Percentiles rank a stretch among this genome's conserved stretches.
These are phyloP conservation scores for Bremia lactucae DNA, from an alignment of 352 stramenopile genomes.

Conservation along the genomic window DNA sequence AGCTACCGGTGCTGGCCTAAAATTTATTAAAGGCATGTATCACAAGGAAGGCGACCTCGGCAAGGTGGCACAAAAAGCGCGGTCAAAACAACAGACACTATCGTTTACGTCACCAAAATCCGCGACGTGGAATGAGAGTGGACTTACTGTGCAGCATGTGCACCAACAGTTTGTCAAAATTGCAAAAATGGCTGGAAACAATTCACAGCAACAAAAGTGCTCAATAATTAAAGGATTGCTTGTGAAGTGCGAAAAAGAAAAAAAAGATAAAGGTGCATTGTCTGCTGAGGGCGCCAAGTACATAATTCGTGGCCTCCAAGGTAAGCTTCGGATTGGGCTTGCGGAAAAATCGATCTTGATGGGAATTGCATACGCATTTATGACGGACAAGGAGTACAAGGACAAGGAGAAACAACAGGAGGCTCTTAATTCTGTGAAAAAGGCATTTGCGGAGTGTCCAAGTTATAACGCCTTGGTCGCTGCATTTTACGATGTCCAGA, in stretches of 20 bases:
- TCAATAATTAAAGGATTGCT: constrained; percentile 96
- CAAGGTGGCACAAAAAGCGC: constrained; percentile 89
- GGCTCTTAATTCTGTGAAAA: constrained; percentile 92
- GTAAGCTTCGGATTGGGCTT: constrained; percentile 97
- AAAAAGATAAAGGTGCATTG: constrained; percentile 60
- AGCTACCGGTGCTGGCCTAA: constrained; percentile 84
- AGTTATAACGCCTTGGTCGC: constrained; percentile 92
- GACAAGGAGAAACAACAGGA: constrained; percentile 84
- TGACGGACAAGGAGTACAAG: constrained; percentile 72
- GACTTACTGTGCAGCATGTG: constrained; percentile 81
- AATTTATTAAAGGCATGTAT: constrained; percentile 94
- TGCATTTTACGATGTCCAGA: constrained; percentile 70
- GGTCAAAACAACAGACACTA: constrained; percentile 91
- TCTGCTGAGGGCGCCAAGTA: constrained; percentile 90
- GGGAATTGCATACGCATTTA: constrained; percentile 93
- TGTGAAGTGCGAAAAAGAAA: constrained; percentile 84
- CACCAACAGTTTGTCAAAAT: constrained; percentile 90
- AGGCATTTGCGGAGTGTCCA: constrained; percentile 94
- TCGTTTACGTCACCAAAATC: constrained; percentile 71
- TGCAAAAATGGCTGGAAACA: constrained; percentile 89
- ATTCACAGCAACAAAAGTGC: constrained; percentile 95
- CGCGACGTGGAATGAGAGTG: constrained; percentile 33
- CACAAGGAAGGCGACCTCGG: constrained; percentile 95
- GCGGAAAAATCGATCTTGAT: constrained; percentile 96
- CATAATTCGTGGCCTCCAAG: constrained; percentile 96